Percentiles rank a stretch among this genome's conserved stretches.
phyloP scores from a whole-genome alignment of 2,329 filamentous ascomycete species.

The Rhynchosporium agropyri region DNA sequence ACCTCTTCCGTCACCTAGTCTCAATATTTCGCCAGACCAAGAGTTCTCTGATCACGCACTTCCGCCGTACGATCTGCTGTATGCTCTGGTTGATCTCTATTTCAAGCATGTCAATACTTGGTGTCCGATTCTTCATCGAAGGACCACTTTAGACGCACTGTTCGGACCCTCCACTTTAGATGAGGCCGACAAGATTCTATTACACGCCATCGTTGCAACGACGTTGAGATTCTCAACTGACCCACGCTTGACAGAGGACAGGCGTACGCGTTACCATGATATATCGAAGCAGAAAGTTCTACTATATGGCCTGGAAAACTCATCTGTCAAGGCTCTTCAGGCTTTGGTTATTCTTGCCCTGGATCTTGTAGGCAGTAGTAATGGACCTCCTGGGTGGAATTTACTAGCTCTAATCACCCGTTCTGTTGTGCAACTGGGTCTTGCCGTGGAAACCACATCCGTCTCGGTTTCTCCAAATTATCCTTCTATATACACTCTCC shows the following conservation, averaged over 20 bases:
- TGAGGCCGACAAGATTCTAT: conserved; percentile 78
- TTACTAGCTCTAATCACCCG: conserved; percentile 86
- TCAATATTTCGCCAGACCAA: conserved; percentile 54
- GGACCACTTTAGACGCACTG: conserved; percentile 77
- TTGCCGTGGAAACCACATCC: conserved; percentile 82
- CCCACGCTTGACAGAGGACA: conserved; percentile 70
- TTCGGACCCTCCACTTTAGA: conserved; percentile 78
- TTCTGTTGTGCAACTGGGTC: conserved; percentile 83
- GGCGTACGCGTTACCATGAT: conserved; percentile 74
- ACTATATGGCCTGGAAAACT: conserved; percentile 85
- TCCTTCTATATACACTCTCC: conserved; percentile 84
- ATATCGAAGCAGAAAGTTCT: conserved; percentile 84
- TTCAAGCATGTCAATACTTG: conserved; percentile 81
- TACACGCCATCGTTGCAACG: conserved; percentile 88
- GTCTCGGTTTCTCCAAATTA: conserved; percentile 76
- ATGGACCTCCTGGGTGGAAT: conserved; percentile 91
- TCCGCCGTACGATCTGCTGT: conserved; percentile 74
- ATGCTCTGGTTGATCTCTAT: conserved; percentile 73
- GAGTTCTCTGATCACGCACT: conserved; percentile 65
- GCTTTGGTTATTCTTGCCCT: conserved; percentile 85
- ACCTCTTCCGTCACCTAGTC: conserved; percentile 59
- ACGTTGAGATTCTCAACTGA: conserved; percentile 85
- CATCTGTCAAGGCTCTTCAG: conserved; percentile 84
- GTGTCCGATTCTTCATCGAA: conserved; percentile 88
- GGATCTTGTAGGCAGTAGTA: conserved; percentile 82